These are phyloP conservation scores for Mortierella hygrophila DNA, from an alignment of 192 early-diverging fungal genomes.

Conservation along the genomic window DNA sequence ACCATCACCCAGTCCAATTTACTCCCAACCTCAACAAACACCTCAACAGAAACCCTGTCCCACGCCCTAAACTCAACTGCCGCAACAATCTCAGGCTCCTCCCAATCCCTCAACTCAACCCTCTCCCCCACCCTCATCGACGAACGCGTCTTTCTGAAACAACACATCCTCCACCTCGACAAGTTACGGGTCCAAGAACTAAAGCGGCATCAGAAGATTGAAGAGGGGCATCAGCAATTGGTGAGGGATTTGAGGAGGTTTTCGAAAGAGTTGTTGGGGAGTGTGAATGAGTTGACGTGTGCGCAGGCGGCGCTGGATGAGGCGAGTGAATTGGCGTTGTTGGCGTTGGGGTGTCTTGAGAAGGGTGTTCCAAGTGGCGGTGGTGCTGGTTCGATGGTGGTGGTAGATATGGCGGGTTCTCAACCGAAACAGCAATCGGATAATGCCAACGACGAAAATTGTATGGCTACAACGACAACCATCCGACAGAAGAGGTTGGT, in stretches of 20 bases:
- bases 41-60: not conserved
- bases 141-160: conserved; percentile 40
- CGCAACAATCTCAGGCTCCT: conserved; percentile 36
- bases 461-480: not conserved
- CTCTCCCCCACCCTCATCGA: conserved; percentile 27
- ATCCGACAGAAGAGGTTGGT: conserved; percentile 4
- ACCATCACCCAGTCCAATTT: not conserved
- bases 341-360: conserved; percentile 9
- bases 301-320: conserved; percentile 41
- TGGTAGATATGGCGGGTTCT: not conserved
- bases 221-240: conserved; percentile 18
- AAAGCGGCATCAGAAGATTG: conserved; percentile 8
- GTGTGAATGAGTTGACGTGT: conserved; percentile 27
- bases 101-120: conserved; percentile 30
- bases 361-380: not conserved
- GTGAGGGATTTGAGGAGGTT: conserved; percentile 18
- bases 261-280: conserved; percentile 28
- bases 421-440: not conserved
- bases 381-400: not conserved
- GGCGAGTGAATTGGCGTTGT: conserved; percentile 23
- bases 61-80: not conserved
- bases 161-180: conserved; percentile 37
- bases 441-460: not conserved
- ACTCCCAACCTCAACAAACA: not conserved
- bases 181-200: conserved; percentile 22